A percentile compares a stretch with the other conserved stretches of the same genome.
phyloP scores from a whole-genome alignment of 768 basidiomycete species.

The Hygrocybe punicea region DNA sequence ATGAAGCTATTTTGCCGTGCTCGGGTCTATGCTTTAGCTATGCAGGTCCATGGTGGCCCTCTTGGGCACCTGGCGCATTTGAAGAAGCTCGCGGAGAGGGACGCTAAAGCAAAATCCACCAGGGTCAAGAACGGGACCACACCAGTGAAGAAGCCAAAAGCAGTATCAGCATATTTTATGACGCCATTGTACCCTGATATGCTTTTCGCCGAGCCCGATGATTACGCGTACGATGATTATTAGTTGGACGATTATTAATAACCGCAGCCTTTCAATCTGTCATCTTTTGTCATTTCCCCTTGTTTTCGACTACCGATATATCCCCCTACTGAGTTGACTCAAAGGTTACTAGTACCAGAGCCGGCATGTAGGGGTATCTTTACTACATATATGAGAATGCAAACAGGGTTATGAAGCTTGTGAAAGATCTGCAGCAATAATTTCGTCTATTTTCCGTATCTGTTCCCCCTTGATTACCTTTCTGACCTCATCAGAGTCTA shows the following conservation, averaged over 20 bases:
- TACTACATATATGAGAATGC: not conserved
- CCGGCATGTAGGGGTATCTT: not conserved
- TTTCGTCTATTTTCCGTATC: slow-evolving; percentile 67
- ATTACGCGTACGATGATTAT: not conserved
- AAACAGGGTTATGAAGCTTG: not conserved
- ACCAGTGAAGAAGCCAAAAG: not conserved
- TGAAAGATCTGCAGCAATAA: slow-evolving; percentile 51
- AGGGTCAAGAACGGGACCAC: not conserved
- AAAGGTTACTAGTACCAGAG: not conserved
- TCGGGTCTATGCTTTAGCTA: not conserved
- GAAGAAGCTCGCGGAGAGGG: not conserved
- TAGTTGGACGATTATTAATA: too few species aligned
- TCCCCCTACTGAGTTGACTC: too few species aligned
- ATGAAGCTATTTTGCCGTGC: slow-evolving; percentile 1
- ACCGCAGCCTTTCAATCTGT: too few species aligned
- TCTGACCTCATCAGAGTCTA: slow-evolving; percentile 80
- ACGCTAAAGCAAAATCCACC: not conserved
- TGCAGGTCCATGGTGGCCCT: not conserved
- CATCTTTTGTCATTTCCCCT: too few species aligned
- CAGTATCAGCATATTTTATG: not conserved
- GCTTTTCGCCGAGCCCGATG: too few species aligned
- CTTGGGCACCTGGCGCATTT: not conserved
- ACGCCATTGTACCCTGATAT: not conserved
- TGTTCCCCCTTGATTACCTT: slow-evolving; percentile 81
- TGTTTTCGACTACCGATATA: not conserved